Conservation (phyloP, 2,329 filamentous ascomycete genomes). For the Ophiostoma sp. region DNA sequence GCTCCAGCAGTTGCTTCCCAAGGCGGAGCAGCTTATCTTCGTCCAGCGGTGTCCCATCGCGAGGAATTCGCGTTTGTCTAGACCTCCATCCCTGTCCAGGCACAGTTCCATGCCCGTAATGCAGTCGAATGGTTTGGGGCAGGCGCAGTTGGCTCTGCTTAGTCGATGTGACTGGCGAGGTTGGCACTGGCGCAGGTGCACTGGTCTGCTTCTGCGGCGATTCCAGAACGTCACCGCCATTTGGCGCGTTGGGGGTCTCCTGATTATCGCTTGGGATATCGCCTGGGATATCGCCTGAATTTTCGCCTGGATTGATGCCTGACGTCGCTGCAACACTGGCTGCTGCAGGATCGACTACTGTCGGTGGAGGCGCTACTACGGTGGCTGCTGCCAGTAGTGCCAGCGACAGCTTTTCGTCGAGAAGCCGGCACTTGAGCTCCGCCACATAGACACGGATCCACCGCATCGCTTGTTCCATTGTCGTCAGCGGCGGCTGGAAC, state of each 20-base stretch:
- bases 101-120: slow-evolving; percentile 62
- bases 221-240: slow-evolving; percentile 3
- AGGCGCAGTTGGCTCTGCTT: slow-evolving; percentile 67
- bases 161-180: background rate
- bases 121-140: slow-evolving; percentile 78
- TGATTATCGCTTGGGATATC: background rate
- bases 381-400: slow-evolving; percentile 23
- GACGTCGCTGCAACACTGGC: background rate
- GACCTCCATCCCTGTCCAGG: slow-evolving; percentile 55
- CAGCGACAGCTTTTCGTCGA: slow-evolving; percentile 65
- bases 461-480: slow-evolving; percentile 67
- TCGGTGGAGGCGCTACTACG: slow-evolving; percentile 12
- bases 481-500: slow-evolving; percentile 78
- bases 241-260: background rate
- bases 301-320: background rate
- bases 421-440: slow-evolving; percentile 82
- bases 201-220: background rate
- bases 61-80: slow-evolving; percentile 69
- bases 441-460: slow-evolving; percentile 91
- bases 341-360: background rate
- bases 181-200: background rate
- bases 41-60: slow-evolving; percentile 62
- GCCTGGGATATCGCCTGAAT: background rate
- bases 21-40: slow-evolving; percentile 69
- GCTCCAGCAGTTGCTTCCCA: slow-evolving; percentile 68